Base-by-base conservation (phyloP, 2,329 filamentous ascomycete genomes). In the Monilinia fructicola region DNA sequence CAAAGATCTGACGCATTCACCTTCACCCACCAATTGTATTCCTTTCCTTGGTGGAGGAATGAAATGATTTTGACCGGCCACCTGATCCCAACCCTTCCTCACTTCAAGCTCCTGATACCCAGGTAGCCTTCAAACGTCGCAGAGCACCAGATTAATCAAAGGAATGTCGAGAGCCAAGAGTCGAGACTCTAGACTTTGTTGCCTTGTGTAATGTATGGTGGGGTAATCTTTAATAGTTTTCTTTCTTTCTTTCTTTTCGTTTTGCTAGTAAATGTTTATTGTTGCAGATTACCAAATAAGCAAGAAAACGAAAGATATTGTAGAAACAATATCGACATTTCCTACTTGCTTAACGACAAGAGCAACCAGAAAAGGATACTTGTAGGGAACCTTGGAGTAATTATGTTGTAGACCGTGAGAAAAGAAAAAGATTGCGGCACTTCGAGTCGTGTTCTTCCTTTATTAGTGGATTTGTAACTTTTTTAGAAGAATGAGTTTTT, bases 151-250 rank as follows among this genome's bases (percentile, higher is more conserved):
- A 21, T 59, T 28, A n/a, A 14, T 35, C 26, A 9, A 35, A 18
- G 9, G 42, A 48, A 46, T 48, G 28, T 23, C 21, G 56, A 59
- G 42, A 48, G 31, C 31, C 31, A 35, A 35, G 31, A 7, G 31
- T 35, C 31, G 31, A 35, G 3, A 6, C 31, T 35, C 31, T 31
- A 31, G 31, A 31, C 56, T 59, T 59, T 28, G 44, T 48, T 48
- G 42, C 31, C 31, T 23, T 59, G 28, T 59, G 42, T 35, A 48
- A 11, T 59, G 56, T 59, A 7, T 46, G 55, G 55, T 48, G 56
- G 56, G 56, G 42, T 48, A 48, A 31, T 48, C 48, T 48, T 23
- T n/a, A 28, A 35, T 59, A 35, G n/a, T 21, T 48, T 28, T 59
- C 26, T 48, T 59, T 35, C 44, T n/a, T n/a, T n/a, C n/a, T n/a